A percentile compares a stretch with the other conserved stretches of the same genome.
These are phyloP conservation scores for Primulina huaijiensis DNA, from an alignment of 257 asterid species.

Conservation along the genomic window DNA sequence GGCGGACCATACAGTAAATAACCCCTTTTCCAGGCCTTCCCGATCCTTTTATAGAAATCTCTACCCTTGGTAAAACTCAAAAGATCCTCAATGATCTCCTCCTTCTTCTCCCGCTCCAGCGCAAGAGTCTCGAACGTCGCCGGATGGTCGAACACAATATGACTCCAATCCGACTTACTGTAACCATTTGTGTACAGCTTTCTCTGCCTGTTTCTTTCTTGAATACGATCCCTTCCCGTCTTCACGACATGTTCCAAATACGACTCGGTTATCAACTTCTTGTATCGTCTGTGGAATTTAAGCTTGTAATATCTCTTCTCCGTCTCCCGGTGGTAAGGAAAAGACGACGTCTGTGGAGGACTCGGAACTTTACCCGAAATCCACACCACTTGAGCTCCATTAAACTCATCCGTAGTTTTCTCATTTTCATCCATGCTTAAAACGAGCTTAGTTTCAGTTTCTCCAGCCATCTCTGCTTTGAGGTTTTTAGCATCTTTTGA, in stretches of 20 bases:
- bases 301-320: constrained; percentile 35
- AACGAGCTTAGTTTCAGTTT: constrained; percentile 33
- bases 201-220: constrained; percentile 28
- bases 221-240: constrained; percentile 29
- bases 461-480: constrained; percentile 44
- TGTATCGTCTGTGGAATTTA: constrained; percentile 30
- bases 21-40: constrained; percentile 48
- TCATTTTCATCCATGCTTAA: constrained; percentile 52
- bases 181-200: constrained; percentile 37
- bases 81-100: constrained; percentile 35
- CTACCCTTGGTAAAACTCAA: constrained; percentile 32
- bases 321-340: constrained; percentile 24
- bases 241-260: constrained; percentile 36
- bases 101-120: constrained; percentile 32
- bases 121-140: constrained; percentile 37
- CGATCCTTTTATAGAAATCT: constrained; percentile 39
- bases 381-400: constrained; percentile 40
- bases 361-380: constrained; percentile 28
- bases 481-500: constrained; percentile 35
- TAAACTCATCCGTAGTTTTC: constrained; percentile 33
- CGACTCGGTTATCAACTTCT: constrained; percentile 29
- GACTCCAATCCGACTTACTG: constrained; percentile 31
- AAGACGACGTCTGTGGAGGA: background rate
- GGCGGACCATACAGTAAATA: constrained; percentile 39
- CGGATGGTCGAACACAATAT: constrained; percentile 38